Evolutionary conservation across 2,329 filamentous ascomycete genomes (phyloP).

Genomic region (Trichoderma aggressivum): DNA sequence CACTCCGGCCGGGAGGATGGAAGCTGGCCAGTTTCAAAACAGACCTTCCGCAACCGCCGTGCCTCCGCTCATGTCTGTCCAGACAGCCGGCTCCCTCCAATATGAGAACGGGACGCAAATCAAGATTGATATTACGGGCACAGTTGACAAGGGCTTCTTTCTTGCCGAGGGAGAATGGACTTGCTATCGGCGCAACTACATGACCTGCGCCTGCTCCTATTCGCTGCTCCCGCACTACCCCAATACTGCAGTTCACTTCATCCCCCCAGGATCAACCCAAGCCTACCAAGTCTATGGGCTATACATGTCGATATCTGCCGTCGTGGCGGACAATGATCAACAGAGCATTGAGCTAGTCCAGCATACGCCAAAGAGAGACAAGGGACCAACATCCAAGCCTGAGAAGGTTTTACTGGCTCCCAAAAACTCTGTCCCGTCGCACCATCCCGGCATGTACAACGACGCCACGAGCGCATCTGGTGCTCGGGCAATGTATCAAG

Average conservation of each 20-base stretch:
- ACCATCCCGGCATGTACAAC: constrained; percentile 46
- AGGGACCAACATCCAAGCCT: constrained; percentile 75
- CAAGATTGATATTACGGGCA: constrained; percentile 70
- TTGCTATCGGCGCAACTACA: constrained; percentile 89
- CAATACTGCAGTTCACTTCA: constrained; percentile 49
- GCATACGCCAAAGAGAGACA: constrained; percentile 88
- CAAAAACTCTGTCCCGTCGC: constrained; percentile 56
- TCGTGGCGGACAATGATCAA: constrained; percentile 70
- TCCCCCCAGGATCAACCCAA: constrained; percentile 47
- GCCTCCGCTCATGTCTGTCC: constrained; percentile 51
- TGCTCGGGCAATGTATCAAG: constrained; percentile 40
- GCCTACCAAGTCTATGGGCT: constrained; percentile 68
- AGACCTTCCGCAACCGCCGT: constrained; percentile 37
- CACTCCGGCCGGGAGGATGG: constrained; percentile 49
- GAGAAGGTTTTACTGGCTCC: constrained; percentile 66
- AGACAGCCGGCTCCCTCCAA: constrained; percentile 57
- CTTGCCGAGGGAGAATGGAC: constrained; percentile 80
- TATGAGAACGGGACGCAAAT: constrained; percentile 57
- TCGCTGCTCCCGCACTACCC: constrained; percentile 58
- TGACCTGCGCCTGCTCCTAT: constrained; percentile 79
- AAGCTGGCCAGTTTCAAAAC: constrained; percentile 39
- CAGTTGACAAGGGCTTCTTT: constrained; percentile 89
- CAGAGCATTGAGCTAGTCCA: constrained; percentile 83
- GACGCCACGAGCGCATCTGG: constrained; percentile 31
- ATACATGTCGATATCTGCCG: constrained; percentile 79